These are phyloP conservation scores for Bruguiera hainesii DNA, from an alignment of 441 rosid genomes.

Conservation along the genomic window DNA sequence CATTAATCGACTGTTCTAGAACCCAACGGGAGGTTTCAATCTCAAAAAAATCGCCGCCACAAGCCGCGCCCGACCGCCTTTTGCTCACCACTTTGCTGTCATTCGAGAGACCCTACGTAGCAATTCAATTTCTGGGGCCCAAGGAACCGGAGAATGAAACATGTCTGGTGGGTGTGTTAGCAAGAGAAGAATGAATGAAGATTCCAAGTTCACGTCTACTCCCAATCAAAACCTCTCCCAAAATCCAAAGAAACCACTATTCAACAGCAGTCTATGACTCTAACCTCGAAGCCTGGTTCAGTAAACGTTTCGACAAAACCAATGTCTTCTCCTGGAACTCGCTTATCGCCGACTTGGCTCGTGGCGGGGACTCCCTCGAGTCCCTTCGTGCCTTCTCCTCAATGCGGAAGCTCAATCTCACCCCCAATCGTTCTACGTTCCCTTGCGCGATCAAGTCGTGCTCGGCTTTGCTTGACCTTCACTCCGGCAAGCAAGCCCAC, in stretches of 20 bases:
- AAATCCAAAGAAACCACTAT: slow-evolving; percentile 22
- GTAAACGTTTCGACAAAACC: slow-evolving; percentile 64
- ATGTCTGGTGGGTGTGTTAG: too few relatives aligned
- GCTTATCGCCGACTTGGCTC: slow-evolving; percentile 74
- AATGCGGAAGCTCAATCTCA: slow-evolving; percentile 66
- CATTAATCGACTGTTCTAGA: too few relatives aligned
- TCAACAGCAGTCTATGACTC: slow-evolving; percentile 29
- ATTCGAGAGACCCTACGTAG: too few relatives aligned
- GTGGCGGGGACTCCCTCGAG: slow-evolving; percentile 65
- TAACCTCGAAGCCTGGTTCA: slow-evolving; percentile 56
- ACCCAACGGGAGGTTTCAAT: too few relatives aligned
- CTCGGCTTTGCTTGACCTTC: slow-evolving; percentile 65
- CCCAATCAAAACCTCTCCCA: slow-evolving; percentile 12
- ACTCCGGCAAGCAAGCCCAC: slow-evolving; percentile 70
- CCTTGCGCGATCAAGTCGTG: slow-evolving; percentile 89
- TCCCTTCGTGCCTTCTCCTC: slow-evolving; percentile 78
- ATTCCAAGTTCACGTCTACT: slow-evolving; percentile 17
- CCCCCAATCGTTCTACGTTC: slow-evolving; percentile 67
- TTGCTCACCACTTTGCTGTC: too few relatives aligned
- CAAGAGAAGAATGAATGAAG: slow-evolving; percentile 35
- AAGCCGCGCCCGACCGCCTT: too few relatives aligned
- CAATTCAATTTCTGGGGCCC: too few relatives aligned
- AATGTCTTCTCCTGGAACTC: slow-evolving; percentile 82
- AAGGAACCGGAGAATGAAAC: too few relatives aligned
- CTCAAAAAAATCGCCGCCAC: too few relatives aligned